Conservation (phyloP, 768 basidiomycete species). For the Leccinellum albellum region DNA sequence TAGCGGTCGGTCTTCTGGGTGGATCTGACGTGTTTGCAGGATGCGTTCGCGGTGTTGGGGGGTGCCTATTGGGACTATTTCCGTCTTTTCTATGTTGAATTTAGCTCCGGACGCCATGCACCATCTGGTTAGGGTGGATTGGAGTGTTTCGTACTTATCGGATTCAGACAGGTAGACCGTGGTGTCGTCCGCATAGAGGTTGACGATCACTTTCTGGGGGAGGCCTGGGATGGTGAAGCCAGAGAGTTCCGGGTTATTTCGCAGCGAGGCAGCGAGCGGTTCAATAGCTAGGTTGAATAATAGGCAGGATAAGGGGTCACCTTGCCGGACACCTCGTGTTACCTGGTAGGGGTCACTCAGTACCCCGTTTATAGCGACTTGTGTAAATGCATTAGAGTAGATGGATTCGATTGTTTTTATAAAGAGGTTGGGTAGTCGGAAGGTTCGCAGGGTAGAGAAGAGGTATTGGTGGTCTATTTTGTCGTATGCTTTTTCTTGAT, state of each 20-base stretch:
- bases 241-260: not conserved
- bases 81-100: not conserved
- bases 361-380: not conserved
- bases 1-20: not conserved
- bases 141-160: not conserved
- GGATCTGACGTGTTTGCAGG: not conserved
- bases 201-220: not conserved
- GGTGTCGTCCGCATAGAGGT: constrained; percentile 21
- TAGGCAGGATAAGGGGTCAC: constrained; percentile 32
- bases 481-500: constrained; percentile 39
- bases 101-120: not conserved
- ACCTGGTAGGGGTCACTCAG: not conserved
- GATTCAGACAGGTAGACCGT: not conserved
- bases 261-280: constrained; percentile 8
- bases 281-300: constrained; percentile 33
- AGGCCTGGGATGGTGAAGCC: constrained; percentile 14
- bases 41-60: not conserved
- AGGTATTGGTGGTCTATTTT: constrained; percentile 34
- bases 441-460: rapidly evolving
- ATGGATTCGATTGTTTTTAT: not conserved
- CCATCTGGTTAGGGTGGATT: not conserved
- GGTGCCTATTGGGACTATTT: not conserved
- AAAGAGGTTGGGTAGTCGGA: not conserved
- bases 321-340: constrained; percentile 33
- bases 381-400: not conserved